Evolutionary conservation across 371 early-diverging fungal genomes (phyloP), one percentile per base, ranked within the genome.

Genomic region (Apophysomyces sp.): DNA sequence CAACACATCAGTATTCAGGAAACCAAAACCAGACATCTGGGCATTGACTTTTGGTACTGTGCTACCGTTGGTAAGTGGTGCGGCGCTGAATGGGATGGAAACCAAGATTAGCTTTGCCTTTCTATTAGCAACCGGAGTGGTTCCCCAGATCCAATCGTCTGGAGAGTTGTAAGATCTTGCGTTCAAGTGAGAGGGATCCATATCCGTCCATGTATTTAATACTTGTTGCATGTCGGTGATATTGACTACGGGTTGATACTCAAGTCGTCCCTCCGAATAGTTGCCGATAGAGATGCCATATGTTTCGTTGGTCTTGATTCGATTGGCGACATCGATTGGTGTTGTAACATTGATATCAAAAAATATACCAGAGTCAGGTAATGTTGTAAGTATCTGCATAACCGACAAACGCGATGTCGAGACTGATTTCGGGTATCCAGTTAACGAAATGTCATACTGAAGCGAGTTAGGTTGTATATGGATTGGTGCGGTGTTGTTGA

Each of bases 291-390:
- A 78, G 3, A 73, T 32, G 51, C 81, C 81, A 30, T 73, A 76
- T 0, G 81, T 81, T 8, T 40, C 24, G 30, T 81, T 81, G 5
- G 77, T 72, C 63, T 75, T 76, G 63, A 81, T 81, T 31, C 63
- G 63, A 15, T 67, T 62, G 21, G 78, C 77, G 2, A 65, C 63
- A 58, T 63, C 63, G 0, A 69, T 52, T 12, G 81, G 75, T 11
- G 78, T 78, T 2, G 78, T 76, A 13, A 55, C 66, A n/a, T 78
- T 78, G n/a, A 81, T 70, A 63, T 81, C 81, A 15, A 69, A 57
- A 0, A 59, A 13, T 12, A 68, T 30, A 0, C 61, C 51, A 2
- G 41, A 54, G 32, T 62, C 39, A 0, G 29, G 12, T 2, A 37
- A 21, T 0, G 66, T 59, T 1, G 72, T 70, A 0, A 72, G 36